Evolutionary conservation across 139 green algal genomes (phyloP).

Genomic region (Chlamydomonas urium): DNA sequence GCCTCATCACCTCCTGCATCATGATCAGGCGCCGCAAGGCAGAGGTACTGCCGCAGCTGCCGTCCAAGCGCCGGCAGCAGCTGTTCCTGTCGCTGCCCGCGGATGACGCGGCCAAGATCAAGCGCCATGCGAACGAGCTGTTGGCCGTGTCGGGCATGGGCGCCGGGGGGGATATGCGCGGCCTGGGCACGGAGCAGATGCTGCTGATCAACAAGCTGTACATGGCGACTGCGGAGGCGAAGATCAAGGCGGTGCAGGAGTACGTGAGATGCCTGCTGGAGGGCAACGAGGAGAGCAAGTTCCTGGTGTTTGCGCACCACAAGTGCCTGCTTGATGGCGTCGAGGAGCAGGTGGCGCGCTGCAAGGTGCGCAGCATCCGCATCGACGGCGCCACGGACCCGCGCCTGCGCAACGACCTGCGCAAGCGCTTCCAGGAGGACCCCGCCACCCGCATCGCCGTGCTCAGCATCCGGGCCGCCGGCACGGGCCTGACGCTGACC

Average conservation of each 20-base stretch:
- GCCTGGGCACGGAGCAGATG: neutral
- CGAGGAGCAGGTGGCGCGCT: slow-evolving; percentile 32
- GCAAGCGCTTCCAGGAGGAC: slow-evolving; percentile 56
- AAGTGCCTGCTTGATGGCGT: slow-evolving; percentile 68
- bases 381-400: slow-evolving; percentile 72
- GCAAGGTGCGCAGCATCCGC: slow-evolving; percentile 61
- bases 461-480: slow-evolving; percentile 70
- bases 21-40: slow-evolving; percentile 92
- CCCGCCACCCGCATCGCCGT: slow-evolving; percentile 46
- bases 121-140: slow-evolving; percentile 13
- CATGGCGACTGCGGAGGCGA: slow-evolving; percentile 56
- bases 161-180: no score
- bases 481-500: slow-evolving; percentile 79
- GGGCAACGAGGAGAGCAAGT: slow-evolving; percentile 69
- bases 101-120: slow-evolving; percentile 8
- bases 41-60: slow-evolving; percentile 89
- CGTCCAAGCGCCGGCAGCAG: slow-evolving; percentile 81
- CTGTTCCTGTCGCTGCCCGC: slow-evolving; percentile 34
- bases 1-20: slow-evolving; percentile 61
- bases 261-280: slow-evolving; percentile 66
- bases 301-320: slow-evolving; percentile 95
- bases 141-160: no score
- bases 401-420: slow-evolving; percentile 36
- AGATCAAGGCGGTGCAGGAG: slow-evolving; percentile 53
- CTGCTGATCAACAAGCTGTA: slow-evolving; percentile 65